A percentile compares a stretch with the other conserved stretches of the same genome.
Conservation (phyloP, 2,329 filamentous ascomycete genomes). For the Tricladium varicosporioides region DNA sequence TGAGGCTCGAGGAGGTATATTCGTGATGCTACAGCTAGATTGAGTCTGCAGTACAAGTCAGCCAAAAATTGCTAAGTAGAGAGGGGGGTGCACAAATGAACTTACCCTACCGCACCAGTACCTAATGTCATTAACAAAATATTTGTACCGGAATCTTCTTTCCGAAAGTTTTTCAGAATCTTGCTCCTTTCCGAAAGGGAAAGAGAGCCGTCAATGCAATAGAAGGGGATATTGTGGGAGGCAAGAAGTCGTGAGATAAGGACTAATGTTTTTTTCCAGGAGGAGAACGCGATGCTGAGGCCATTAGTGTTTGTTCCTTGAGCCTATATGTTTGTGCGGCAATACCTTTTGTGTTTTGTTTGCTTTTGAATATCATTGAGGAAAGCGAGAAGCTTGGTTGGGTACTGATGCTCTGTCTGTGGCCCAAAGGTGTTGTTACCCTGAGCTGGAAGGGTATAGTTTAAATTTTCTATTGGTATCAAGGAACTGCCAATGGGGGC, state of each 20-base stretch:
- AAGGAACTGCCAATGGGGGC: not conserved
- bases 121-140: conserved; percentile 48
- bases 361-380: not conserved
- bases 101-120: conserved; percentile 50
- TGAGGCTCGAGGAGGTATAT: conserved; percentile 13
- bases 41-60: conserved; percentile 1
- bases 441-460: not conserved
- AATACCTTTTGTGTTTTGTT: not conserved
- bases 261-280: conserved; percentile 47
- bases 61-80: not conserved
- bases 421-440: not conserved
- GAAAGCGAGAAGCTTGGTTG: not conserved
- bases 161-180: conserved; percentile 40
- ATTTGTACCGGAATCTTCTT: conserved; percentile 34
- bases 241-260: conserved; percentile 41
- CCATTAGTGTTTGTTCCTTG: not conserved
- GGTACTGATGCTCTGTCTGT: not conserved
- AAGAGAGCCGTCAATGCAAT: conserved; percentile 49
- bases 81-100: not conserved
- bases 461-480: not conserved
- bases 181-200: conserved; percentile 40
- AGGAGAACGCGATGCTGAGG: conserved; percentile 48
- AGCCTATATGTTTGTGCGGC: not conserved
- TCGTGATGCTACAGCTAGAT: conserved; percentile 10
- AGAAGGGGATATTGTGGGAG: conserved; percentile 32